Evolutionary conservation across 768 basidiomycete genomes (phyloP).

Genomic region (Ramaria sp.): DNA sequence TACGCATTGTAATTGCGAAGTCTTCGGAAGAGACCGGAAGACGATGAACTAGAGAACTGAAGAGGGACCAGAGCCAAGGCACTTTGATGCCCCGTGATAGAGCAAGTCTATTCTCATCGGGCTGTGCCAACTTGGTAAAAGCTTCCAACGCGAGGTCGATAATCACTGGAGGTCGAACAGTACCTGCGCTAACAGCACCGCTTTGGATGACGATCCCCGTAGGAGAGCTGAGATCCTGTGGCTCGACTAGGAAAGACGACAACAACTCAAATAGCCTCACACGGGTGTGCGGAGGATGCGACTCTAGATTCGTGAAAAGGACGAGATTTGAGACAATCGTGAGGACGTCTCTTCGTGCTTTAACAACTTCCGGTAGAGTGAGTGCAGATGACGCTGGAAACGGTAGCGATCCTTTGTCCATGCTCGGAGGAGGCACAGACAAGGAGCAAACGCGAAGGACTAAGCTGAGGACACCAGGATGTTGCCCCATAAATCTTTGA

Average conservation of each 20-base stretch:
- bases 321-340: slow-evolving; percentile 58
- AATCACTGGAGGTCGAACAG: slow-evolving; percentile 44
- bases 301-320: slow-evolving; percentile 37
- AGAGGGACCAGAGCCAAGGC: slow-evolving; percentile 45
- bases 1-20: slow-evolving; percentile 48
- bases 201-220: slow-evolving; percentile 44
- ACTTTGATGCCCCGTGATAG: slow-evolving; percentile 53
- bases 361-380: slow-evolving; percentile 60
- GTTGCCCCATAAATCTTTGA: slow-evolving; percentile 48
- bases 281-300: slow-evolving; percentile 35
- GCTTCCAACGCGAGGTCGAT: slow-evolving; percentile 76
- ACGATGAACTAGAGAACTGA: slow-evolving; percentile 66
- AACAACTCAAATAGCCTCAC: slow-evolving; percentile 54
- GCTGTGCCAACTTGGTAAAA: slow-evolving; percentile 67
- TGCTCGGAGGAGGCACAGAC: slow-evolving; percentile 16
- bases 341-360: slow-evolving; percentile 68
- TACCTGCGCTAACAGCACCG: slow-evolving; percentile 30
- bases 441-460: slow-evolving; percentile 55
- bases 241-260: slow-evolving; percentile 67
- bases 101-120: slow-evolving; percentile 69
- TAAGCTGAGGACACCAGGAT: slow-evolving; percentile 52
- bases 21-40: slow-evolving; percentile 75
- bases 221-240: slow-evolving; percentile 54
- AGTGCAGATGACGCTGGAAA: slow-evolving; percentile 46
- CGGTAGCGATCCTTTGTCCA: not conserved